Percentiles rank a stretch among this genome's conserved stretches.
Conservation (phyloP, 495 filamentous ascomycete genomes). For the Letharia columbiana region DNA sequence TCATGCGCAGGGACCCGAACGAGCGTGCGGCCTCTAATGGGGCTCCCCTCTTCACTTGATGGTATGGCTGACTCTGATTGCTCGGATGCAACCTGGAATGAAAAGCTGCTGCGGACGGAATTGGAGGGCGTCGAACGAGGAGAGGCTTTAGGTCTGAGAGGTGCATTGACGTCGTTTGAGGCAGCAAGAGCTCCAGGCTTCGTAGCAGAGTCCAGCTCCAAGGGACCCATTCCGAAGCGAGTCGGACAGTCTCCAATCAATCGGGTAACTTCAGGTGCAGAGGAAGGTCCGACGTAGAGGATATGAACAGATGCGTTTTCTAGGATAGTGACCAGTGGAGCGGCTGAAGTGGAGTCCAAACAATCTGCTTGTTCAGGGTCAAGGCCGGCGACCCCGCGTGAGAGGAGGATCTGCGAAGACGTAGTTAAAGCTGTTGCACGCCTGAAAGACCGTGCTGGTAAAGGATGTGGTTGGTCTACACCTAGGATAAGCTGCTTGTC, state of each 20-base stretch:
- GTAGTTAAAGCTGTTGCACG: constrained; percentile 23
- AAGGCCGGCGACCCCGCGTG: constrained; percentile 31
- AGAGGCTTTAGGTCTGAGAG: constrained; percentile 15
- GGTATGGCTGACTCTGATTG: not conserved
- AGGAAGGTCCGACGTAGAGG: constrained; percentile 20
- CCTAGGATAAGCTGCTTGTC: not conserved
- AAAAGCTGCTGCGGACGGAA: constrained; percentile 11
- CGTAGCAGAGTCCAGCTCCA: not conserved
- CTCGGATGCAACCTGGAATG: constrained; percentile 3
- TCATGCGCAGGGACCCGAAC: constrained; percentile 1
- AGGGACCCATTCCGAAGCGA: not conserved
- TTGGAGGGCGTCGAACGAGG: constrained; percentile 11
- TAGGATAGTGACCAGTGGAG: constrained; percentile 22
- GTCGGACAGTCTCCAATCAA: not conserved
- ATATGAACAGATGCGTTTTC: constrained; percentile 21
- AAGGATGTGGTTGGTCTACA: constrained; percentile 3
- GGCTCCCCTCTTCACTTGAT: constrained; percentile 19
- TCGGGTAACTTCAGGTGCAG: not conserved
- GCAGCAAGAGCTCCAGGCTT: not conserved
- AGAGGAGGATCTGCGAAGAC: constrained; percentile 39
- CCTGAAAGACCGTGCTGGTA: not conserved
- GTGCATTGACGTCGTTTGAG: constrained; percentile 1
- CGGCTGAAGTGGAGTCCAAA: not conserved
- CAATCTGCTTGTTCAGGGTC: constrained; percentile 21
- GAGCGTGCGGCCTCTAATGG: constrained; percentile 21